phyloP scores from a whole-genome alignment of 2,329 filamentous ascomycete species.

The Hymenoscyphus albidus region DNA sequence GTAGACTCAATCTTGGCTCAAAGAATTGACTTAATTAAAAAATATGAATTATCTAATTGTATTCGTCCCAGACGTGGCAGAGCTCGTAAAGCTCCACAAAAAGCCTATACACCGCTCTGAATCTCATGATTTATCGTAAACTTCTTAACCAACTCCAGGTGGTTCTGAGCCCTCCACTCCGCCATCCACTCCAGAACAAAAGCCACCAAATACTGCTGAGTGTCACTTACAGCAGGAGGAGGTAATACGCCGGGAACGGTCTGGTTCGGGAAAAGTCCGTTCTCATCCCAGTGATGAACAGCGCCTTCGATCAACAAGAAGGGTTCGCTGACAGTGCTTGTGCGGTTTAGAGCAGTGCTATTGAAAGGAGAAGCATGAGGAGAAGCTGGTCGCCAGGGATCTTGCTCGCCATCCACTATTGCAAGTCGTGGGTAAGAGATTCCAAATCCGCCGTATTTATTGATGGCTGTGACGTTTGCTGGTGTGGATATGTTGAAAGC shows the following conservation, averaged over 20 bases:
- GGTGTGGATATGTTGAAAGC: constrained; percentile 66
- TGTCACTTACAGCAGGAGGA: constrained; percentile 53
- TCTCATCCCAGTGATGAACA: constrained; percentile 80
- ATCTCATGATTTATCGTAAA: background rate
- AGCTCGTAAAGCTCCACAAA: too few relatives aligned
- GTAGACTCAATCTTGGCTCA: too few relatives aligned
- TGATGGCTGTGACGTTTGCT: constrained; percentile 63
- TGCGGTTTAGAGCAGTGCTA: constrained; percentile 48
- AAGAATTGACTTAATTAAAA: too few relatives aligned
- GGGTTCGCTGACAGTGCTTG: constrained; percentile 61
- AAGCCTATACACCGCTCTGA: too few relatives aligned
- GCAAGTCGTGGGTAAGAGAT: constrained; percentile 72
- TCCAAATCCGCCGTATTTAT: constrained; percentile 70
- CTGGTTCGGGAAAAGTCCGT: constrained; percentile 61
- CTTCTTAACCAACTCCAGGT: constrained; percentile 1
- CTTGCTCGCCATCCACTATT: constrained; percentile 70
- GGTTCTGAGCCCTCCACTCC: constrained; percentile 45
- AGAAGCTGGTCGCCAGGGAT: constrained; percentile 75
- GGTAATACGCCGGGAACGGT: constrained; percentile 49
- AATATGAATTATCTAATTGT: too few relatives aligned
- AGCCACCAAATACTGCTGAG: constrained; percentile 54
- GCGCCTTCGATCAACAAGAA: constrained; percentile 70
- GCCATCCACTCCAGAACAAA: constrained; percentile 67
- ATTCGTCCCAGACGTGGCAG: too few relatives aligned
- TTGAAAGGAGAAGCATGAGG: constrained; percentile 55